Evolutionary conservation across 1,284 basidiomycete species (phyloP), one percentile per base, ranked within the genome.

Genomic region (Rhodotorula sp.): DNA sequence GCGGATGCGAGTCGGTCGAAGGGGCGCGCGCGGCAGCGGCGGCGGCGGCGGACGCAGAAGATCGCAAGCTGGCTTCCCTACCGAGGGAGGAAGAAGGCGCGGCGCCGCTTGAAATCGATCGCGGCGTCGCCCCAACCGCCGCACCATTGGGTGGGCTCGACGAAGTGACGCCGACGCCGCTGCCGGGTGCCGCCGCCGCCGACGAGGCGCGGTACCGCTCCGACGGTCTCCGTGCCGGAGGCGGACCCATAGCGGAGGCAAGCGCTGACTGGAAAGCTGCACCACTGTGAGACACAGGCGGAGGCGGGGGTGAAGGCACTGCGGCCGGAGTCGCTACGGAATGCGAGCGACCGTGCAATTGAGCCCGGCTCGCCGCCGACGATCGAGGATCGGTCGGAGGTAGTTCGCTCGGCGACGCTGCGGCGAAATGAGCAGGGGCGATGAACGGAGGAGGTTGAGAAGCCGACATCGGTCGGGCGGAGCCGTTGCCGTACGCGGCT

Each of bases 1-100:
- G 66, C 34, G 66, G 66, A 10, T 67, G 48, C 55, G 66, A 67
- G 2, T n/a, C 58, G n/a, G 28, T 47, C 10, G 38, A 43, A 43
- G 38, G 38, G 10, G 38, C 38, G 38, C 38, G 38, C 38, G 38
- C 38, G 34, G 6, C 28, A 28, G 28, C 34, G 34, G 34, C 34
- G 38, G 38, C 38, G 38, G 23, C 45, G 23, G 43, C 43, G 26
- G 23, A 26, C 50, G 50, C 21, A 52, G 50, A 55, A 26, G 54
- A 18, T 2, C 58, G 58, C 23, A 45, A 43, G n/a, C 58, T 60
- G 14, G 58, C 43, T 28, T 60, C 47, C 16, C 59, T 45, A 16
- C 47, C 45, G 8, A 49, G 26, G 3, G 59, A 49, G 5, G 47
- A 19, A 7, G 59, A 31, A 28, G 59, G 59, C 16, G 38, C 43